phyloP scores from a whole-genome alignment of 106 monocot species.

The Posidonia australis region DNA sequence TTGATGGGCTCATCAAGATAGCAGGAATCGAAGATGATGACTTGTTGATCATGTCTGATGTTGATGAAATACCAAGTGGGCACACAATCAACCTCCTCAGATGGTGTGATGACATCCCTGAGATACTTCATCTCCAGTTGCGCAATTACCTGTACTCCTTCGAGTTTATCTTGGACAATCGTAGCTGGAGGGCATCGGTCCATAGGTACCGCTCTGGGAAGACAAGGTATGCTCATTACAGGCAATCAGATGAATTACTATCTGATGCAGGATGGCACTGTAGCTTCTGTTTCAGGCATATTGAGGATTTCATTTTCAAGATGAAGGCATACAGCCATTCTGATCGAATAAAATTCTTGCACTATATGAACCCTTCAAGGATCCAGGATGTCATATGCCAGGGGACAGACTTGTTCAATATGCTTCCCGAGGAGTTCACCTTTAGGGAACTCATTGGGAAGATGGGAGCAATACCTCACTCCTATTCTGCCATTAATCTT shows the following conservation, averaged over 20 bases:
- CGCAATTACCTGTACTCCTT: slow-evolving; percentile 81
- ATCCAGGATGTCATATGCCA: slow-evolving; percentile 77
- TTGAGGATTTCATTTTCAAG: slow-evolving; percentile 68
- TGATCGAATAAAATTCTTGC: slow-evolving; percentile 43
- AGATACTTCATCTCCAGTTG: slow-evolving; percentile 47
- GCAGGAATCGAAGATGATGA: slow-evolving; percentile 69
- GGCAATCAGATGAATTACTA: slow-evolving; percentile 52
- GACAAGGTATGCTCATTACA: slow-evolving; percentile 71
- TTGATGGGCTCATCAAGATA: slow-evolving; percentile 50
- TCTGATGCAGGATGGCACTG: slow-evolving; percentile 90
- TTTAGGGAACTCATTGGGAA: slow-evolving; percentile 13
- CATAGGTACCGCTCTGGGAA: slow-evolving; percentile 45
- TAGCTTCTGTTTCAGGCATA: slow-evolving; percentile 75
- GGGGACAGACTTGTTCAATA: slow-evolving; percentile 79
- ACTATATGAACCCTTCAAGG: slow-evolving; percentile 23
- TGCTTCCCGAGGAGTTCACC: slow-evolving; percentile 55
- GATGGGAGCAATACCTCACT: slow-evolving; percentile 13
- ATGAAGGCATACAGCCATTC: slow-evolving; percentile 91
- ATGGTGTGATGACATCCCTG: slow-evolving; percentile 71
- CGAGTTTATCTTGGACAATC: slow-evolving; percentile 57
- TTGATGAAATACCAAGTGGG: slow-evolving; percentile 89
- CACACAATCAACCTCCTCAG: slow-evolving; percentile 71
- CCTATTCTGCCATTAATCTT: slow-evolving; percentile 15
- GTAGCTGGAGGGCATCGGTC: slow-evolving; percentile 80
- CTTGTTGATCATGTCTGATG: slow-evolving; percentile 81